These are phyloP conservation scores for Choanephora cucurbitarum DNA, from an alignment of 371 early-diverging fungal species.

Conservation along the genomic window DNA sequence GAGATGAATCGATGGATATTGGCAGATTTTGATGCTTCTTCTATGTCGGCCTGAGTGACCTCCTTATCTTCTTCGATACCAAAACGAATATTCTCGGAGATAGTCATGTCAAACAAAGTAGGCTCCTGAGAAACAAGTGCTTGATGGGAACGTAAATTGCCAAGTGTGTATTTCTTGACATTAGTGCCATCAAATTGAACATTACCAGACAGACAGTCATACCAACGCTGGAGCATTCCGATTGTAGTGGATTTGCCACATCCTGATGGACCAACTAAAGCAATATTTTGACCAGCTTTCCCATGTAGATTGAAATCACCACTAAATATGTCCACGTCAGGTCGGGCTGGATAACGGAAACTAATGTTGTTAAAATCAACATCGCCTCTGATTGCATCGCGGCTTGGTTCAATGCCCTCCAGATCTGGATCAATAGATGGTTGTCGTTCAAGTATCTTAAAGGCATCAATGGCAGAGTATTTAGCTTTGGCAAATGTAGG, in stretches of 20 bases:
- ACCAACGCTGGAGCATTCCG: conserved; percentile 81
- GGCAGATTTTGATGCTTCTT: conserved; percentile 59
- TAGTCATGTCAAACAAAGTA: conserved; percentile 70
- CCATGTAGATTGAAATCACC: conserved; percentile 69
- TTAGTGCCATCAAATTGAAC: conserved; percentile 72
- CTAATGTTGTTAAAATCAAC: conserved; percentile 56
- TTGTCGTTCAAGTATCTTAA: conserved; percentile 67
- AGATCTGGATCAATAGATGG: conserved; percentile 68
- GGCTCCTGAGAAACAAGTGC: conserved; percentile 89
- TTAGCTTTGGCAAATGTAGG: conserved; percentile 73
- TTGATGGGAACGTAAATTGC: conserved; percentile 66
- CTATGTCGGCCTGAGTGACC: conserved; percentile 56
- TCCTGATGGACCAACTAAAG: conserved; percentile 82
- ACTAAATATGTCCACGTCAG: conserved; percentile 72
- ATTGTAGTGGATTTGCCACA: conserved; percentile 87
- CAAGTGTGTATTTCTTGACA: conserved; percentile 65
- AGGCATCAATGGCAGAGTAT: conserved; percentile 72
- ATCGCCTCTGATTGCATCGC: conserved; percentile 43
- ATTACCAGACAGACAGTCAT: conserved; percentile 66
- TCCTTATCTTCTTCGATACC: conserved; percentile 46
- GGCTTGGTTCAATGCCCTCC: conserved; percentile 50
- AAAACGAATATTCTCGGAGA: conserved; percentile 78
- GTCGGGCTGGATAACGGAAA: conserved; percentile 83
- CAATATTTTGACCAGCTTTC: conserved; percentile 72
- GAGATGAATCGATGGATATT: conserved; percentile 79